phyloP scores from a whole-genome alignment of 345 rosid genomes.

The Murraya paniculata region DNA sequence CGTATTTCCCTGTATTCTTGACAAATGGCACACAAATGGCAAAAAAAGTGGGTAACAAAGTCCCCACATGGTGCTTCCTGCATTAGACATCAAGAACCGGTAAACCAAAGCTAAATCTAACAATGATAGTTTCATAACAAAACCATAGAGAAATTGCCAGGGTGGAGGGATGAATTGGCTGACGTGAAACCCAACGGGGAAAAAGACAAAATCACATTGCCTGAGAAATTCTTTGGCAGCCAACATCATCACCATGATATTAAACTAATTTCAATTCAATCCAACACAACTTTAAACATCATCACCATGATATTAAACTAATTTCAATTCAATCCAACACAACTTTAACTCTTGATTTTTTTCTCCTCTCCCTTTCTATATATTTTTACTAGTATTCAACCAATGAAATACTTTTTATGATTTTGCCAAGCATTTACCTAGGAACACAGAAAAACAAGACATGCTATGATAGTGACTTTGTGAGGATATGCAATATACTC shows the following conservation, averaged over 20 bases:
- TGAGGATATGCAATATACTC: not conserved
- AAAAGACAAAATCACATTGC: not conserved
- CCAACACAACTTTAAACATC: not conserved
- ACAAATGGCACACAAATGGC: constrained; percentile 90
- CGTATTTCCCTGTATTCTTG: constrained; percentile 88
- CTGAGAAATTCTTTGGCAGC: not conserved
- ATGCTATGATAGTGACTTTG: not conserved
- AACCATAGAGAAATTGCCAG: not conserved
- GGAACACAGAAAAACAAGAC: not conserved
- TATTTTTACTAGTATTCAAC: not conserved
- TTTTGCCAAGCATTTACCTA: not conserved
- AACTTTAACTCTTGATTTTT: not conserved
- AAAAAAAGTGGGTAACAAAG: constrained; percentile 72
- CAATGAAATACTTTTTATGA: not conserved
- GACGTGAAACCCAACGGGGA: not conserved
- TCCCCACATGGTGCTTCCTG: constrained; percentile 96
- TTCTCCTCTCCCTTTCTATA: not conserved
- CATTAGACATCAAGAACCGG: constrained; percentile 10
- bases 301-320: not conserved
- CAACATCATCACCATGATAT: not conserved
- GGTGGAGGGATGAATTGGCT: not conserved
- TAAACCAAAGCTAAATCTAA: not conserved
- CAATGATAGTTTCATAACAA: not conserved
- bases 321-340: not conserved
- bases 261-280: not conserved